These are phyloP conservation scores for Apostasia shenzhenica DNA, from an alignment of 106 monocot species.

Conservation along the genomic window DNA sequence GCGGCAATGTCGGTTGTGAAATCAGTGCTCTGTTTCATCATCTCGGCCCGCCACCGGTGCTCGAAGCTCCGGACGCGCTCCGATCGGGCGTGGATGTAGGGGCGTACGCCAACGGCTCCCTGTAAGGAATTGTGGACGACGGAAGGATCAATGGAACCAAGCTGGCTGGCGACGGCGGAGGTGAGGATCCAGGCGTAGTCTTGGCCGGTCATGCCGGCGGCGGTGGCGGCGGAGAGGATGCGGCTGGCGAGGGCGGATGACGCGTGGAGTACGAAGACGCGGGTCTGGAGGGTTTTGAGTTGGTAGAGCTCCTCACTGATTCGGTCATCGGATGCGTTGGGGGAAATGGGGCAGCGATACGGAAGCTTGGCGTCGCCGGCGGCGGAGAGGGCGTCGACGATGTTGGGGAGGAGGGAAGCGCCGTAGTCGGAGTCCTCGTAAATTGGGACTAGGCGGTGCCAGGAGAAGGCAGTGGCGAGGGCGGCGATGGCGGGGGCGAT, in stretches of 20 bases:
- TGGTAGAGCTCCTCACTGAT: conserved; percentile 34
- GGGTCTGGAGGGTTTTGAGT: conserved; percentile 39
- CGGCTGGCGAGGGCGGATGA: conserved; percentile 4
- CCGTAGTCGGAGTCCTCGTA: conserved; percentile 45
- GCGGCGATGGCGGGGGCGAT: conserved; percentile 30
- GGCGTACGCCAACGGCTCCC: conserved; percentile 27
- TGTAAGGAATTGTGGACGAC: conserved; percentile 20
- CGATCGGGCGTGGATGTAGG: conserved; percentile 6
- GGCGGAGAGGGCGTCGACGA: conserved; percentile 32
- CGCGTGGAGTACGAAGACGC: conserved; percentile 48
- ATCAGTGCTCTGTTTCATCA: conserved; percentile 18
- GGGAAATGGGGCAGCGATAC: conserved; percentile 21
- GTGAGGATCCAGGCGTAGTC: conserved; percentile 34
- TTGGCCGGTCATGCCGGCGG: conserved; percentile 16
- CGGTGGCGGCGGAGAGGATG: conserved; percentile 6
- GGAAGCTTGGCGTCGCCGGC: conserved; percentile 21
- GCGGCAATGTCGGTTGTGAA: neutral
- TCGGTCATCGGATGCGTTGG: conserved; percentile 16
- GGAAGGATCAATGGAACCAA: conserved; percentile 7
- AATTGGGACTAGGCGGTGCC: conserved; percentile 39
- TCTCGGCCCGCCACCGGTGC: conserved; percentile 23
- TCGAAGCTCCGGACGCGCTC: conserved; percentile 9
- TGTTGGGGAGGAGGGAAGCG: conserved; percentile 24
- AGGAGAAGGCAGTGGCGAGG: conserved; percentile 24
- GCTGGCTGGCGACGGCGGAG: conserved; percentile 12